Evolutionary conservation across 1,139 yeast genomes (phyloP), one percentile per base, ranked within the genome.

Genomic region (Diutina neorugosa): DNA sequence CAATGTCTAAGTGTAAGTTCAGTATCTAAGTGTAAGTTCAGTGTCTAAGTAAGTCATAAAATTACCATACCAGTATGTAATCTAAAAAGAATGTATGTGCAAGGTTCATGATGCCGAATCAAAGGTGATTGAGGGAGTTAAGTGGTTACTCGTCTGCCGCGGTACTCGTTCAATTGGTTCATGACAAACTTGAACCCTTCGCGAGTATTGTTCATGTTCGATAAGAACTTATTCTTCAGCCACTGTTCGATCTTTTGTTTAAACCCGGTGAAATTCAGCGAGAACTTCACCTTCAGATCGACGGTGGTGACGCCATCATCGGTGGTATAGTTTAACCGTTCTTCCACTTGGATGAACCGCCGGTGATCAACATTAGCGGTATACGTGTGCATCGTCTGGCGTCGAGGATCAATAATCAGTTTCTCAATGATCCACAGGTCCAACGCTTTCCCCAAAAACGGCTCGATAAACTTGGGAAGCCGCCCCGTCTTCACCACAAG

Each of bases 351-450:
- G 56, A 93, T 77, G 55, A 91, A 80, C 59, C 80, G 77, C 2
- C 89, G 81, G 66, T 93, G 97, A 65, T 93, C 98, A 53, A 93
- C 69, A 65, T 93, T 93, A 58, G 91, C 78, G 8, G 91, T 84
- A 70, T 88, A 89, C 1, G 96, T 81, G 56, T 71, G 65, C 78
- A 91, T 75, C 11, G 73, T 72, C 57, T 74, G 69, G 11, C 69
- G 63, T 8, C 64, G 60, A 1, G 95, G 91, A 64, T 93, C 86
- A 16, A 91, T 84, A 11, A 86, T 70, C 2, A 90, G 80, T 59
- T 82, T 80, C 65, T 93, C 98, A 54, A 93, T 77, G 46, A 91
- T 82, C 93, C 95, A 89, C 8, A 91, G 77, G 58, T 87, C 85
- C 41, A 87, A 74, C 43, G 82, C 81, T 54, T 77, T 73, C 1